Evolutionary conservation across 2,329 filamentous ascomycete genomes (phyloP), one percentile per base, ranked within the genome.

Genomic region (Metarhizium brunneum): DNA sequence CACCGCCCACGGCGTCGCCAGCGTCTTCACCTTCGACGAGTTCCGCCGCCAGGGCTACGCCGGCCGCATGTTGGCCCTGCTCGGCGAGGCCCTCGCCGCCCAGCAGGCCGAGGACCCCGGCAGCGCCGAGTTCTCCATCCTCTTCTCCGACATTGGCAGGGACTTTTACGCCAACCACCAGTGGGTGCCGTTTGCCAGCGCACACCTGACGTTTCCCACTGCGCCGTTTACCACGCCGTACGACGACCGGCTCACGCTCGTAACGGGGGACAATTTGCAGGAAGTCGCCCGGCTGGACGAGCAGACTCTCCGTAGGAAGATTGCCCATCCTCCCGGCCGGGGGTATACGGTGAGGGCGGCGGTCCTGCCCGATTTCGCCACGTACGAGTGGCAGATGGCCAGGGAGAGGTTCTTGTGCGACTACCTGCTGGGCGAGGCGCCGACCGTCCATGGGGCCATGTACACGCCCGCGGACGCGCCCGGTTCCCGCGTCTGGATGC

Each of bases 71-170:
- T 80, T 92, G 68, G 69, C 70, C 47, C 84, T 92, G 62, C 67
- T 94, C 40, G 83, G 80, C 14, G 60, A 65, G 8, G 60, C 62
- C 40, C 67, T 83, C 29, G 61, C 60, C 14, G 54, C 54, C 1
- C 58, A 59, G 42, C 62, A 71, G 47, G 59, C 61, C 2, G 52
- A 64, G 60, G 42, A 65, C 29, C 50, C 64, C n/a, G 62, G 65
- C 30, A 71, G 73, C 52, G 66, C 77, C 68, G 59, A 70, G 14
- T 94, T 92, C 69, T 92, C 88, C 0, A 81, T 95, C 7, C 76
- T 96, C 8, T 96, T 85, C 70, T 95, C 90, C 8, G 90, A 95
- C 64, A 91, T 95, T 60, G 90, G 92, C 20, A 87, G 90, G 75
- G 74, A 75, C 43, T 96, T 91, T 71, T 96, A 96, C 71, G 81